A percentile compares a stretch with the other conserved stretches of the same genome.
Conservation (phyloP, 345 rosid species). For the Hirschfeldia incana region DNA sequence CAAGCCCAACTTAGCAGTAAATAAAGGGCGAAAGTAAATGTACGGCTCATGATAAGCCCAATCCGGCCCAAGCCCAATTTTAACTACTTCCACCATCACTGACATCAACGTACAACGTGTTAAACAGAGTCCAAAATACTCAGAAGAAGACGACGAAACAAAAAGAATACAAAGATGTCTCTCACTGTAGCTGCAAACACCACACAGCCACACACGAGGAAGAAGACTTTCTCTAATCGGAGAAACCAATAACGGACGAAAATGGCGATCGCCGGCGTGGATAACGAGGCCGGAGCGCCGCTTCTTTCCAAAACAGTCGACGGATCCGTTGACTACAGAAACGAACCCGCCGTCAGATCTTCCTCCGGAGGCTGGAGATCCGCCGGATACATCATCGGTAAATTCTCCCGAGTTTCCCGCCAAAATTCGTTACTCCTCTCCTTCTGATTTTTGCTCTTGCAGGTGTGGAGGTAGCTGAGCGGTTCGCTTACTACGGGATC, state of each 20-base stretch:
- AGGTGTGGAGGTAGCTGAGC: conserved; percentile 58
- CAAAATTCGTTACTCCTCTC: neutral
- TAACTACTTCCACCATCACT: neutral
- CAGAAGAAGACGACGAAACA: neutral
- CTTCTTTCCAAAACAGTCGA: conserved; percentile 36
- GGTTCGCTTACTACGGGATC: conserved; percentile 52
- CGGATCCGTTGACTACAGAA: conserved; percentile 41
- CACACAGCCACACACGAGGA: neutral
- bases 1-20: neutral
- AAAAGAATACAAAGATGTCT: neutral
- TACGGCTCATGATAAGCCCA: neutral
- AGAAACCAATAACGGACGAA: neutral
- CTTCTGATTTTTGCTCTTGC: neutral
- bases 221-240: neutral
- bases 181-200: neutral
- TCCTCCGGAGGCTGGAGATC: conserved; percentile 56
- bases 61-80: conserved; percentile 6
- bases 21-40: neutral
- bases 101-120: neutral
- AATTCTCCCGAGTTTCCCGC: neutral
- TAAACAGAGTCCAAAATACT: neutral
- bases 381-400: conserved; percentile 52
- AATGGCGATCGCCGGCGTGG: conserved; percentile 32
- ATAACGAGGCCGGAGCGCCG: conserved; percentile 29
- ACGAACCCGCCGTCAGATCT: conserved; percentile 38